These are phyloP conservation scores for Eimeria acervulina DNA, from an alignment of 169 alveolate species.

Conservation along the genomic window DNA sequence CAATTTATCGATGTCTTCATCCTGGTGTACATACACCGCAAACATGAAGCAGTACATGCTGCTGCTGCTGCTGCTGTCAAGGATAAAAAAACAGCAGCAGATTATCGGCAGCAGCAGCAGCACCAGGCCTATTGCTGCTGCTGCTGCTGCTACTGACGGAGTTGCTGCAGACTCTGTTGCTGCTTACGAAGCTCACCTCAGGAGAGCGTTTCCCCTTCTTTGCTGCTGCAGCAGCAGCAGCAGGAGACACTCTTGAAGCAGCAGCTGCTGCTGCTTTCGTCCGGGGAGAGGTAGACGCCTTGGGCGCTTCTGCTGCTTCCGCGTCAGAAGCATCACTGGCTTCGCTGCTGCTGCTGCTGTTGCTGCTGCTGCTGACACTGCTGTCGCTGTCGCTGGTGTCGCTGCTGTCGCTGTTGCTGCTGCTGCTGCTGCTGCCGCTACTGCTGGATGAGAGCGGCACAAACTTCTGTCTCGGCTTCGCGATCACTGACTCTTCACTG, in stretches of 20 bases:
- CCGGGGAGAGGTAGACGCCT: background rate
- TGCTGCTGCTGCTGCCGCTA: conserved; percentile 50
- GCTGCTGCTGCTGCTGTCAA: conserved; percentile 12
- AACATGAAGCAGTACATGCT: background rate
- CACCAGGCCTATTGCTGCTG: no score
- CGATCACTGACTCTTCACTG: background rate
- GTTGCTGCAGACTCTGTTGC: conserved; percentile 25
- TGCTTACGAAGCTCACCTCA: conserved; percentile 23
- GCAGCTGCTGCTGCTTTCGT: conserved; percentile 13
- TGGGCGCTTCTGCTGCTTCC: background rate
- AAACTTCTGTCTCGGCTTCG: background rate
- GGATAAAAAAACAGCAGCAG: no score
- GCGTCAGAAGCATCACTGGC: conserved; percentile 22
- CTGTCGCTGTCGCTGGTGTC: background rate
- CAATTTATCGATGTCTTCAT: background rate
- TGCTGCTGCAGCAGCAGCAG: conserved; percentile 26
- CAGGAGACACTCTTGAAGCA: background rate
- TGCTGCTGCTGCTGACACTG: background rate
- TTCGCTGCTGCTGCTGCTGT: conserved; percentile 53
- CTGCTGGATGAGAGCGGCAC: background rate
- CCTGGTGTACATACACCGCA: background rate
- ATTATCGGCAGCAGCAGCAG: no score
- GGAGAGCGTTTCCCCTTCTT: conserved; percentile 5
- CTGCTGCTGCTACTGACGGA: no score
- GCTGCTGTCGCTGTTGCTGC: background rate